A percentile compares a stretch with the other conserved stretches of the same genome.
Conservation (phyloP, 495 filamentous ascomycete genomes). For the Terfezia boudieri region DNA sequence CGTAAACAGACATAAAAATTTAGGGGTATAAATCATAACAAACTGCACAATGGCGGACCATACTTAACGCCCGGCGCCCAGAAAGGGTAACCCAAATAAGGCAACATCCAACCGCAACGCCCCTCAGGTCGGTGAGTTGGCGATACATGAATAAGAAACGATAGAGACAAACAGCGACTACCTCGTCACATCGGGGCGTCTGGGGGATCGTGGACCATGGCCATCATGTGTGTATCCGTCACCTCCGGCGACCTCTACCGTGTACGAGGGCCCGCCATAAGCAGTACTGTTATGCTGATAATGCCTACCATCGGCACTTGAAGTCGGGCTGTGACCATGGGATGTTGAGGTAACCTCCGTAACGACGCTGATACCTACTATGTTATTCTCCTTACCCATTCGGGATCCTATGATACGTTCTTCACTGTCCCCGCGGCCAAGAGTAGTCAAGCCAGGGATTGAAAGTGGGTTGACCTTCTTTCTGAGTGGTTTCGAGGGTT, state of each 20-base stretch:
- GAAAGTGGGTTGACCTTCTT: not conserved
- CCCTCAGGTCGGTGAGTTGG: no score
- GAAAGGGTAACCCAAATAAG: no score
- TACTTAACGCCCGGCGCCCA: no score
- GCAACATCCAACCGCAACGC: no score
- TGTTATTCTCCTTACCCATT: not conserved
- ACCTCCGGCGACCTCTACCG: not conserved
- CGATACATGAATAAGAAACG: no score
- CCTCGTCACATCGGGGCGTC: no score
- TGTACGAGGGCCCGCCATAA: not conserved
- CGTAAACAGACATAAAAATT: no score
- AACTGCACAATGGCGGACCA: no score
- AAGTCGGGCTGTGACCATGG: not conserved
- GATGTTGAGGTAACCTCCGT: not conserved
- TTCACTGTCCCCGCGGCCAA: not conserved
- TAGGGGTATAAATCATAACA: no score
- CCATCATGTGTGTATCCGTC: not conserved
- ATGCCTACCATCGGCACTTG: not conserved
- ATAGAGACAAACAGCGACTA: no score
- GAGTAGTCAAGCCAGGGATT: not conserved
- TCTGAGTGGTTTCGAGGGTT: not conserved
- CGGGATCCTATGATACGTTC: not conserved
- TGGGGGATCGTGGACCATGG: no score
- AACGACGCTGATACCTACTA: not conserved
- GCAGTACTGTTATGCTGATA: not conserved